These are phyloP conservation scores for Candida broadrunensis DNA, from an alignment of 805 yeast species.

Conservation along the genomic window DNA sequence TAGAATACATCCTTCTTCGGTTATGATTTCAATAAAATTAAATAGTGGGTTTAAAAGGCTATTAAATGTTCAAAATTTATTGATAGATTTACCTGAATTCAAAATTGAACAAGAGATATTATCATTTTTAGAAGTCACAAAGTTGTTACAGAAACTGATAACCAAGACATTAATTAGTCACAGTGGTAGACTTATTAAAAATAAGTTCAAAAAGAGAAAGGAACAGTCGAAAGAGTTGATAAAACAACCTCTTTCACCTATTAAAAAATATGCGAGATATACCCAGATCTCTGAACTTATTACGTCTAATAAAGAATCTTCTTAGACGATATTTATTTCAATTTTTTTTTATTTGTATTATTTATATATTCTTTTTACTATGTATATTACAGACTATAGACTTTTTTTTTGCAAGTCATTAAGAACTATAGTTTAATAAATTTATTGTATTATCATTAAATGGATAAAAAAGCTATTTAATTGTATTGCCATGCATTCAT, in stretches of 20 bases:
- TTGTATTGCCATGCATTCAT: neutral
- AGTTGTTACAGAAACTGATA: constrained; percentile 27
- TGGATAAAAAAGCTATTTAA: neutral
- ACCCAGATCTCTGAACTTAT: neutral
- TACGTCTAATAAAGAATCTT: neutral
- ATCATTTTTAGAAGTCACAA: constrained; percentile 35
- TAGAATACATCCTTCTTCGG: constrained; percentile 24
- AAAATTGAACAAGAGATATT: constrained; percentile 25
- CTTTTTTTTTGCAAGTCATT: neutral
- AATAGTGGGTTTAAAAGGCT: constrained; percentile 30
- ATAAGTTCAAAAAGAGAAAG: constrained; percentile 23
- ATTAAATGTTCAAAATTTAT: constrained; percentile 37
- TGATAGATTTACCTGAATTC: constrained; percentile 31
- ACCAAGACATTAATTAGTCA: constrained; percentile 32
- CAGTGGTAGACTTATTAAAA: constrained; percentile 31
- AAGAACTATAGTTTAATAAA: neutral
- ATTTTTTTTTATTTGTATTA: neutral
- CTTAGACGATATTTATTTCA: neutral
- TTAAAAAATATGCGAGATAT: neutral
- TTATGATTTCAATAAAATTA: constrained; percentile 34
- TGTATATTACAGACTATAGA: neutral
- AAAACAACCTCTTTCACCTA: neutral
- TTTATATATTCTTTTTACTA: neutral
- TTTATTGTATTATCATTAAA: too few species aligned
- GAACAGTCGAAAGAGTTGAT: constrained; percentile 9